Evolutionary conservation across 495 filamentous ascomycete species (phyloP), one percentile per base, ranked within the genome.

Genomic region (Parachaetomium inaequale): DNA sequence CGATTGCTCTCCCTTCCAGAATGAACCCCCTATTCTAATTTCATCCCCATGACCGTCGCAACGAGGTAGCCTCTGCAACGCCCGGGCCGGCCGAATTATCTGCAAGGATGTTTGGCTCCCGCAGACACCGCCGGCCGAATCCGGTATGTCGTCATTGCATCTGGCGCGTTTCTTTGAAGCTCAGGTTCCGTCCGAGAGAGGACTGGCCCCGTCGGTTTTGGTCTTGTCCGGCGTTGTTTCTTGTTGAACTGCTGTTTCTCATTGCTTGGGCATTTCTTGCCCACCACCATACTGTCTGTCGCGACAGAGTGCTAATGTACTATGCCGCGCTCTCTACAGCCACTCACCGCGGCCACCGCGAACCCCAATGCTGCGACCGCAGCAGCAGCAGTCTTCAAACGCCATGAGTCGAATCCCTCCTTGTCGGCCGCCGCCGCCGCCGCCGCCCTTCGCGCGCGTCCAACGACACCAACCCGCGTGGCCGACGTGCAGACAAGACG

Each of bases 401-500:
- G 85, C 67, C 82, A 83, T 74, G 75, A 84, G 52, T 84, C 84
- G 68, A 78, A 68, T 45, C 25, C 76, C n/a, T 85, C 83, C 42
- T 81, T 96, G 31, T 94, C 92, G 21, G 86, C 87, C 31, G 88
- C 92, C 7, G 92, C 92, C 8, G 92, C 92, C 3, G 91, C 91
- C 10, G 85, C 92, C 21, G 92, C 92, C 21, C 79, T 96, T 46
- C 85, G 88, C 58, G 88, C 87, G 45, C 85, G 86, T 64, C 85
- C 91, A 7, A 84, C 85, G 32, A 87, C 88, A 29, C 92, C 92
- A 45, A 90, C 84, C 15, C 81, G 82, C 21, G 87, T 96, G 42
- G 90, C 85, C 67, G 84, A 92, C 76, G 84, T 95, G 31, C 85
- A 93, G 72, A 96, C 92, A 0, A 96, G 92, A 73, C 89, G 92